A percentile compares a stretch with the other conserved stretches of the same genome.
These are phyloP conservation scores for Pseudozyma tsukubaensis DNA, from an alignment of 1,284 basidiomycete species.

Conservation along the genomic window DNA sequence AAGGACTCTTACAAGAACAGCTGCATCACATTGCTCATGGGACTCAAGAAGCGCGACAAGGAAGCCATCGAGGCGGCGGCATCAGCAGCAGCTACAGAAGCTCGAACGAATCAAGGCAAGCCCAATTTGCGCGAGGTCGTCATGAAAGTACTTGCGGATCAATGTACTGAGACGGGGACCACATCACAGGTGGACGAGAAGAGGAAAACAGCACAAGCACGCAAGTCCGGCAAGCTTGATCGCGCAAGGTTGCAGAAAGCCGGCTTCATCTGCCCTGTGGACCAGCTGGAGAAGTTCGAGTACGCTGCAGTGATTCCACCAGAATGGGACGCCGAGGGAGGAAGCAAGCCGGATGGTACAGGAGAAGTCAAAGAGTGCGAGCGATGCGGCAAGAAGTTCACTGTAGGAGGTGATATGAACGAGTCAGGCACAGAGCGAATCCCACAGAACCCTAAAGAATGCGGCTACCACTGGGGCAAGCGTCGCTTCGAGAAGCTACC, in stretches of 20 bases:
- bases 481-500: conserved; percentile 45
- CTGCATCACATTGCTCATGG: conserved; percentile 50
- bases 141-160: conserved; percentile 11
- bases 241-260: conserved; percentile 37
- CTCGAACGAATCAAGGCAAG: conserved; percentile 4
- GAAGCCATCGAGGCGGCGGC: conserved; percentile 25
- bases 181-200: conserved; percentile 50
- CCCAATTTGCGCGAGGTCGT: conserved; percentile 14
- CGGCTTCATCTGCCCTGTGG: conserved; percentile 53
- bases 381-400: conserved; percentile 56
- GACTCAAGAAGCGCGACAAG: conserved; percentile 53
- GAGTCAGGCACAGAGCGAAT: conserved; percentile 26
- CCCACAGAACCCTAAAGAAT: conserved; percentile 48
- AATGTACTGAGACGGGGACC: conserved; percentile 57
- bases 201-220: conserved; percentile 22
- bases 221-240: conserved; percentile 40
- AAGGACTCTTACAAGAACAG: conserved; percentile 52
- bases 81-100: conserved; percentile 15
- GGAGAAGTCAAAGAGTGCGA: conserved; percentile 59
- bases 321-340: conserved; percentile 48
- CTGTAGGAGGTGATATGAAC: conserved; percentile 50
- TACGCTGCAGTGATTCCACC: conserved; percentile 47
- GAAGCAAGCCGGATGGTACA: conserved; percentile 35
- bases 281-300: conserved; percentile 49
- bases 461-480: conserved; percentile 61